Evolutionary conservation across 352 stramenopile species (phyloP), one percentile per base, ranked within the genome.

Genomic region (Albugo candida): DNA sequence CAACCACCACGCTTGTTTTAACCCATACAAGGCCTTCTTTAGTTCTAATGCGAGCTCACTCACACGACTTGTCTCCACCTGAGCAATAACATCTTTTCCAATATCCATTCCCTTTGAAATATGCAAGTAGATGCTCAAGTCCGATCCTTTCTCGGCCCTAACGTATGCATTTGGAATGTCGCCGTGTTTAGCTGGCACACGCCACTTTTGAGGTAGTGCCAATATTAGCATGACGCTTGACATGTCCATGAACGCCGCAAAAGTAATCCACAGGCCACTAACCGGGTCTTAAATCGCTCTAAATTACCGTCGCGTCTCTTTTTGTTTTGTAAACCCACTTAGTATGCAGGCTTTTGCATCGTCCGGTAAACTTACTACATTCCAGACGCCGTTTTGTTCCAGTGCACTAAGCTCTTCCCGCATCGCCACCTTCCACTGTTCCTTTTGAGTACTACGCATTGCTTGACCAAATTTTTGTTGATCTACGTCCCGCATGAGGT

Each of bases 301-400:
- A 54, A 36, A 1, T 45, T 52, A 8, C 49, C 49, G 24, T 18
- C n/a, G 49, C 1, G 11, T 36, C 0, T 17, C 2, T 41, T 54
- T 54, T 54, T 14, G 52, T 0, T 10, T 52, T 45, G 27, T 36
- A 54, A 13, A 54, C 49, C 49, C 49, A 54, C 10, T 52, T 13
- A 24, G 12, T 53, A 16, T 41, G 36, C 14, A 41, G 14, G 36
- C 14, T 41, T 41, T 41, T 41, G 14, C 14, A 16, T 41, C 36
- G 16, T 14, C 14, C 14, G 36, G 14, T 41, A 14, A 16, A 41
- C 14, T 14, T 41, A 14, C 36, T 14, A 41, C 16, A 24, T 19
- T 43, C 38, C 38, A 43, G 38, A 24, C 20, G 8, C 20, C 17
- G 38, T 43, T 43, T 19, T 19, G 3, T 43, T 43, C 3, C 17